Evolutionary conservation across 75 land plant species (phyloP).

Genomic region (Isoetes taiwanensis): DNA sequence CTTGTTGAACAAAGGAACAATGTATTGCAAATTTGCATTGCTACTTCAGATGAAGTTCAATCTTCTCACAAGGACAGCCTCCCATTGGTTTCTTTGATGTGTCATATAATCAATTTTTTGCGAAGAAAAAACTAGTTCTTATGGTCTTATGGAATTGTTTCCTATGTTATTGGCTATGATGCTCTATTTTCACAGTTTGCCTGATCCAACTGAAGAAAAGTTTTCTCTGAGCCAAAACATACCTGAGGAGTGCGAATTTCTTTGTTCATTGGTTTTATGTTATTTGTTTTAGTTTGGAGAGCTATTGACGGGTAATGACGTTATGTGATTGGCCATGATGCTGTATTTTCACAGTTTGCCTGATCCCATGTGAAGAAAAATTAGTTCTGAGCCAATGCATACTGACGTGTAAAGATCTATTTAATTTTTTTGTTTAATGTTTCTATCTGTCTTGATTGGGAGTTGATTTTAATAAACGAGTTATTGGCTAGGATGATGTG

Average conservation of each 20-base stretch:
- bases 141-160: neutral
- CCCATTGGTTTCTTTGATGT: too few species aligned
- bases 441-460: neutral
- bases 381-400: neutral
- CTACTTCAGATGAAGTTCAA: too few species aligned
- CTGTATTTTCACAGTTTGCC: neutral
- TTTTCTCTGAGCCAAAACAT: neutral
- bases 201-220: neutral
- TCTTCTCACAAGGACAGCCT: too few species aligned
- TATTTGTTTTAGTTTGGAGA: too few species aligned
- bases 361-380: neutral
- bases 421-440: neutral
- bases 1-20: too few species aligned
- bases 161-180: neutral
- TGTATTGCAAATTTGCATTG: too few species aligned
- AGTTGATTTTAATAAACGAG: neutral
- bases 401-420: neutral
- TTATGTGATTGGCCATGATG: neutral
- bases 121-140: too few species aligned
- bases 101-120: too few species aligned
- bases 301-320: neutral
- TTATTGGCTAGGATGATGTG: neutral
- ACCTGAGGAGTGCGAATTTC: too few species aligned
- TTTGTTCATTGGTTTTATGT: too few species aligned
- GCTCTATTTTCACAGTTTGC: conserved; percentile 2